Evolutionary conservation across 768 basidiomycete genomes (phyloP).

Genomic region (Thelephora ganbajun): DNA sequence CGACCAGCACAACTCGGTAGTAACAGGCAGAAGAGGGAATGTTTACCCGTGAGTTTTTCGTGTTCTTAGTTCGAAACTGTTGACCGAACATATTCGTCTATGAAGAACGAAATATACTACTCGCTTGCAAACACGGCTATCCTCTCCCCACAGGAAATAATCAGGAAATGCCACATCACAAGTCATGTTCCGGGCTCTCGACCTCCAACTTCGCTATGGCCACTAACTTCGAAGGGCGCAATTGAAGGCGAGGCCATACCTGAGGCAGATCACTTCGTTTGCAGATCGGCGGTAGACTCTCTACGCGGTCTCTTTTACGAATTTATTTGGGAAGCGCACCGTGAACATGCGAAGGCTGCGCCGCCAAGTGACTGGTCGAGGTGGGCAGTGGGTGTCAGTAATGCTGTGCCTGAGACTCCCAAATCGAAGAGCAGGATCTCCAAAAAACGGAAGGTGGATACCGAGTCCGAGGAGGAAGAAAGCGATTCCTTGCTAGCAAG

Average conservation of each 20-base stretch:
- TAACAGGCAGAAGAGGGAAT: conserved; percentile 44
- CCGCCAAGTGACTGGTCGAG: conserved; percentile 9
- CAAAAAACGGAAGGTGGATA: not conserved
- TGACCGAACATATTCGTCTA: not conserved
- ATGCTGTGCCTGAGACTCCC: conserved; percentile 1
- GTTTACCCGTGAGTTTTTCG: conserved; percentile 34
- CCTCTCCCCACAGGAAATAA: conserved; percentile 35
- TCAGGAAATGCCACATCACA: conserved; percentile 35
- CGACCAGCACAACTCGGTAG: conserved; percentile 48
- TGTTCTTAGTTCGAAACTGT: not conserved
- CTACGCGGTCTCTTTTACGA: conserved; percentile 48
- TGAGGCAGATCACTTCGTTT: conserved; percentile 28
- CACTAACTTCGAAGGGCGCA: conserved; percentile 9
- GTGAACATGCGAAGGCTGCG: conserved; percentile 21
- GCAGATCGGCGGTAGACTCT: conserved; percentile 43
- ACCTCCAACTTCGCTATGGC: not conserved
- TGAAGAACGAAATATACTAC: conserved; percentile 67
- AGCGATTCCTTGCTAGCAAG: not conserved
- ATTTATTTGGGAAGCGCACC: conserved; percentile 44
- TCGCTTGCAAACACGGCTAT: conserved; percentile 34
- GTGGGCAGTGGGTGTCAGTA: conserved; percentile 5
- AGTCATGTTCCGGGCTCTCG: conserved; percentile 15
- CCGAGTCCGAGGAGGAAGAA: not conserved
- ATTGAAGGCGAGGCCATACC: conserved; percentile 14
- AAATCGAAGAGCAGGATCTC: not conserved